Conservation (phyloP, 2,329 filamentous ascomycete species). For the Magnaporthales sp. region DNA sequence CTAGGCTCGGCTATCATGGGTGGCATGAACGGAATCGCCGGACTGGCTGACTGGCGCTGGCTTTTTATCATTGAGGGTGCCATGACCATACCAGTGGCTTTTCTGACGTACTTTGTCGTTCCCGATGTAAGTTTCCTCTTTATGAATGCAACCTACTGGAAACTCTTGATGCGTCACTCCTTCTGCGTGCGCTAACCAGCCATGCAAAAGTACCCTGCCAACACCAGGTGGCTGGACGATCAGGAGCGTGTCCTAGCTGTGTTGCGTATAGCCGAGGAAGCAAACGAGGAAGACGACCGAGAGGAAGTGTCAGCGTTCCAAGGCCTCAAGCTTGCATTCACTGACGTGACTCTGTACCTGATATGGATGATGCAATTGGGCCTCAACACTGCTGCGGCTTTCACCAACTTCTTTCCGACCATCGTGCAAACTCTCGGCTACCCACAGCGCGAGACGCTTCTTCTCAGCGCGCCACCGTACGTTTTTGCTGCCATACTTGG, state of each 20-base stretch:
- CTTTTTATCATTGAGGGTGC: conserved; percentile 43
- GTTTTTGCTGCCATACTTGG: conserved; percentile 19
- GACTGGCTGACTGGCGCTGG: conserved; percentile 48
- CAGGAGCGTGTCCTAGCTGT: conserved; percentile 34
- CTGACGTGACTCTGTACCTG: conserved; percentile 18
- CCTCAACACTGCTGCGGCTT: conserved; percentile 19
- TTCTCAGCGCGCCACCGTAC: conserved; percentile 20
- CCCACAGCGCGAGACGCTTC: conserved; percentile 17
- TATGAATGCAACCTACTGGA: background rate
- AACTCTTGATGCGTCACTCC: background rate
- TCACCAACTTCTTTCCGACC: conserved; percentile 23
- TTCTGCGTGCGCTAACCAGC: background rate
- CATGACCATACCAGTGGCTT: conserved; percentile 45
- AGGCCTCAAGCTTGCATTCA: conserved; percentile 19
- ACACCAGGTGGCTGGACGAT: conserved; percentile 34
- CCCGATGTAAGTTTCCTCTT: background rate
- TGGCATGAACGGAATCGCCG: conserved; percentile 34
- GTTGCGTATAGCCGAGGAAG: conserved; percentile 34
- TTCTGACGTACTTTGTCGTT: background rate
- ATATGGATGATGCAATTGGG: conserved; percentile 19
- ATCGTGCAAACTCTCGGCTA: conserved; percentile 20
- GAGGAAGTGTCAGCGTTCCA: conserved; percentile 13
- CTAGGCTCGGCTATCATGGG: conserved; percentile 46
- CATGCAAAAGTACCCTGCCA: conserved; percentile 43
- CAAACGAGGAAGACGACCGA: conserved; percentile 48